These are phyloP conservation scores for Globisporangium radiosum DNA, from an alignment of 352 stramenopile genomes.

Conservation along the genomic window DNA sequence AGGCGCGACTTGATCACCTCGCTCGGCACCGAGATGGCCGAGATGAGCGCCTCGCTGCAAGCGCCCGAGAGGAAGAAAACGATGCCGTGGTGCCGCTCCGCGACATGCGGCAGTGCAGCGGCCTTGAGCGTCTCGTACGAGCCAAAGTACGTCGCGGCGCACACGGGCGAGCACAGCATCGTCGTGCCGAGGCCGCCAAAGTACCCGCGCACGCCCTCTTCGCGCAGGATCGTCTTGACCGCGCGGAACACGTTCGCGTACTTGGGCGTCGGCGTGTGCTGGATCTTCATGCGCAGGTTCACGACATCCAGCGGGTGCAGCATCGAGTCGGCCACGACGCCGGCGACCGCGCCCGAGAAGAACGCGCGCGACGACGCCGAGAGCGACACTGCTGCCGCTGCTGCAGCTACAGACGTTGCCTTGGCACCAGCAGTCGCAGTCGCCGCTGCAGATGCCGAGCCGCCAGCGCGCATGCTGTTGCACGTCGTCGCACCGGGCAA, in stretches of 20 bases:
- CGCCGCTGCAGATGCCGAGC: not conserved
- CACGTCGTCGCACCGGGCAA: conserved; percentile 19
- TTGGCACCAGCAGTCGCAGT: conserved; percentile 10
- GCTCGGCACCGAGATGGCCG: conserved; percentile 57
- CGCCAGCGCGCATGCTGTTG: conserved; percentile 16
- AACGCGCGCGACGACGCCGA: conserved; percentile 52
- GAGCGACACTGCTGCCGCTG: conserved; percentile 7
- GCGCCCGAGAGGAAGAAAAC: conserved; percentile 72
- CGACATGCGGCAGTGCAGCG: conserved; percentile 27
- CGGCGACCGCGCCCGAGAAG: conserved; percentile 61
- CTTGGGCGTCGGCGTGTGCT: conserved; percentile 38
- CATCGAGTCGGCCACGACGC: conserved; percentile 69
- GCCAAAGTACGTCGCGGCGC: conserved; percentile 68
- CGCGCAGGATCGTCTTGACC: conserved; percentile 53
- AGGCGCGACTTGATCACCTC: conserved; percentile 81
- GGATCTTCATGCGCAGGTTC: conserved; percentile 82
- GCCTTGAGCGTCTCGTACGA: conserved; percentile 76
- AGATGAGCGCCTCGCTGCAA: conserved; percentile 61
- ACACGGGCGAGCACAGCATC: conserved; percentile 63
- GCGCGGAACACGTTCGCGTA: conserved; percentile 62
- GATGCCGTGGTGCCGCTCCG: conserved; percentile 38
- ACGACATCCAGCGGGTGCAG: conserved; percentile 77
- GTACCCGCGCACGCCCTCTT: conserved; percentile 69
- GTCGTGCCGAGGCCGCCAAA: conserved; percentile 72
- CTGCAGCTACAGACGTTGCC: conserved; percentile 22